Evolutionary conservation across 441 rosid genomes (phyloP).

Genomic region (Macaranga tanarius): DNA sequence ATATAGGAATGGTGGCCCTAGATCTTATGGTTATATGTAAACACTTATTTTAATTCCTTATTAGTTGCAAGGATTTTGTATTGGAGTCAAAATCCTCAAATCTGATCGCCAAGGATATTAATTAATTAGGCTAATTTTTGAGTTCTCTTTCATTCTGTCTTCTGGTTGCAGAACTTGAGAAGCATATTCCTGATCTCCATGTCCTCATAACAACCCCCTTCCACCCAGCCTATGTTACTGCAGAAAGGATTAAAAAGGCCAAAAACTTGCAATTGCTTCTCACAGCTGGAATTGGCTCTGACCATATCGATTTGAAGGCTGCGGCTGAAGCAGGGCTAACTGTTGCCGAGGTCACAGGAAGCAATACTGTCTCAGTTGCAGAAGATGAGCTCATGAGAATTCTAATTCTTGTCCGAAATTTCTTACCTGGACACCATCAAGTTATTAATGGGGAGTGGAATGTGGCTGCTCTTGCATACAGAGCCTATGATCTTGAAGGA

Average conservation of each 20-base stretch:
- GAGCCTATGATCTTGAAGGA: constrained; percentile 93
- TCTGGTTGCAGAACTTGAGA: constrained; percentile 70
- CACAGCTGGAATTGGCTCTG: constrained; percentile 96
- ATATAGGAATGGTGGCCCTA: not conserved
- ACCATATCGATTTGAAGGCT: constrained; percentile 82
- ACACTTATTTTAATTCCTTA: not conserved
- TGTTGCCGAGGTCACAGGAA: constrained; percentile 95
- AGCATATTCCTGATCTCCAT: constrained; percentile 84
- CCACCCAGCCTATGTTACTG: constrained; percentile 92
- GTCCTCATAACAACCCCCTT: constrained; percentile 88
- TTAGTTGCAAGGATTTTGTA: not conserved
- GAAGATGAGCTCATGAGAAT: constrained; percentile 97
- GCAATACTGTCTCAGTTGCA: constrained; percentile 90
- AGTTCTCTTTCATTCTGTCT: not conserved
- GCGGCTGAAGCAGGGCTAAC: constrained; percentile 90
- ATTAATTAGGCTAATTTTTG: not conserved
- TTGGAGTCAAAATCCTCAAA: not conserved
- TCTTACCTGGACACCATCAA: constrained; percentile 78
- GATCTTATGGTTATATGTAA: not conserved
- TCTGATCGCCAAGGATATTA: not conserved
- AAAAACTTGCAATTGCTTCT: constrained; percentile 87
- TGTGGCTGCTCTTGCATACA: constrained; percentile 75
- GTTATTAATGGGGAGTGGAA: constrained; percentile 84
- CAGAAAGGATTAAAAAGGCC: constrained; percentile 87
- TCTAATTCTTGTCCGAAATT: constrained; percentile 80